Percentiles rank a stretch among this genome's conserved stretches.
Evolutionary conservation across 1,284 basidiomycete genomes (phyloP).

Genomic region (Tetrapyrgos nigripes): DNA sequence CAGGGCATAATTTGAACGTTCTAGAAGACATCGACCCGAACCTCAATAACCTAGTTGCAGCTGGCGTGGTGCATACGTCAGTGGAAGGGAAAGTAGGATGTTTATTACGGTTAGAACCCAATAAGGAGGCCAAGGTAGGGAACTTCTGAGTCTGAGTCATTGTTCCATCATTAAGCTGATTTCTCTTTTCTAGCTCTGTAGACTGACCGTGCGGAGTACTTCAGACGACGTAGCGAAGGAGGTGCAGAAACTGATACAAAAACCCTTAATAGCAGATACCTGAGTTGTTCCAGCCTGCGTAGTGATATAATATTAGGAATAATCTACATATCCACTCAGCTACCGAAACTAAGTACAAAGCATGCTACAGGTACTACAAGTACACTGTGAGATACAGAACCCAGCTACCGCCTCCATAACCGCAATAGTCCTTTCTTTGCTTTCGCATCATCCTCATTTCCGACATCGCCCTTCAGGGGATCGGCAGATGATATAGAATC

Average conservation of each 20-base stretch:
- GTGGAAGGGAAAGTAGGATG: constrained; percentile 94
- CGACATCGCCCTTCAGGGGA: not conserved
- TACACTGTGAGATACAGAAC: not conserved
- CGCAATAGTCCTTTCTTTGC: not conserved
- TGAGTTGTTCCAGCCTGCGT: not conserved
- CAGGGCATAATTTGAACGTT: constrained; percentile 79
- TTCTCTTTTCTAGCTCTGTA: constrained; percentile 71
- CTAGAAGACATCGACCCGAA: constrained; percentile 88
- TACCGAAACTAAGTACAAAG: constrained; percentile 12
- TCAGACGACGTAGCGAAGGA: constrained; percentile 91
- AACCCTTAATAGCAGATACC: constrained; percentile 47
- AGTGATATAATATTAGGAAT: not conserved
- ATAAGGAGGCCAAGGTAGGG: constrained; percentile 89
- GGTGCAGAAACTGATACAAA: constrained; percentile 74
- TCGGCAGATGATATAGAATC: constrained; percentile 45
- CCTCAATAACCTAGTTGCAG: constrained; percentile 87
- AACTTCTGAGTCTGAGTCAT: not conserved
- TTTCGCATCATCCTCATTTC: not conserved
- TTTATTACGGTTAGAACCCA: constrained; percentile 92
- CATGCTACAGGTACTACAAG: constrained; percentile 4
- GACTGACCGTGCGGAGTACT: constrained; percentile 93
- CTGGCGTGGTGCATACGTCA: constrained; percentile 92
- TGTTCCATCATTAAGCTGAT: constrained; percentile 4
- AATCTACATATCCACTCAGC: not conserved
- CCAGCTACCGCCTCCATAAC: not conserved